A percentile compares a stretch with the other conserved stretches of the same genome.
phyloP scores from a whole-genome alignment of 228 moss, liverwort and hornwort genomes.

The Sphagnum fallax region DNA sequence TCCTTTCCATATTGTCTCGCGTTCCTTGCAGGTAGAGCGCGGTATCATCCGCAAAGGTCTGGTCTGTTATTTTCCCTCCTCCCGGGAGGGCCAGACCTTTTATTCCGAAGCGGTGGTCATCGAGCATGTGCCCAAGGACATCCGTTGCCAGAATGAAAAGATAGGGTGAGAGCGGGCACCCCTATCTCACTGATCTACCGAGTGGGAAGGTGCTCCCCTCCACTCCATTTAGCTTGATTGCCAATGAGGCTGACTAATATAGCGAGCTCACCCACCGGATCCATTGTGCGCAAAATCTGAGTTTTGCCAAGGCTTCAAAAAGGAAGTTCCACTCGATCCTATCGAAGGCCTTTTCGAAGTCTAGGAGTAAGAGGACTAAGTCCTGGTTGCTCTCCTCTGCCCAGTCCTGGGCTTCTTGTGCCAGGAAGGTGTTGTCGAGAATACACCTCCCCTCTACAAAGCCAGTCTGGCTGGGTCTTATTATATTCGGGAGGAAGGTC shows the following conservation, averaged over 20 bases:
- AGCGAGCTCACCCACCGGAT: not conserved
- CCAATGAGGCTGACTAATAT: not conserved
- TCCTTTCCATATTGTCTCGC: not conserved
- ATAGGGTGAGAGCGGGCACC: not conserved
- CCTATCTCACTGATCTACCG: not conserved
- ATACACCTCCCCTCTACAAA: not conserved
- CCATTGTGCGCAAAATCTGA: not conserved
- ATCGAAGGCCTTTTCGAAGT: slow-evolving; percentile 1
- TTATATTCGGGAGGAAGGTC: not conserved
- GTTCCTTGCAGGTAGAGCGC: not conserved
- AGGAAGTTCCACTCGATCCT: not conserved
- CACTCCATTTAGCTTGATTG: not conserved
- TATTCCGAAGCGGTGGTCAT: not conserved
- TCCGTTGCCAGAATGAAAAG: not conserved
- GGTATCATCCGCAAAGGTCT: slow-evolving; percentile 1
- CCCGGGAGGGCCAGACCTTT: not conserved
- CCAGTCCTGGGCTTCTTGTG: not conserved
- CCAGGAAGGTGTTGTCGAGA: slow-evolving; percentile 1
- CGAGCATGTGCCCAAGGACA: slow-evolving; percentile 1
- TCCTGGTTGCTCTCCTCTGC: not conserved
- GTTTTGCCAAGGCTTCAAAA: not conserved
- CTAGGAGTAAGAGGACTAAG: not conserved
- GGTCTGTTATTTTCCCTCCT: not conserved
- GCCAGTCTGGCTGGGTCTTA: not conserved
- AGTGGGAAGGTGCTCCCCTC: not conserved